phyloP scores from a whole-genome alignment of 306 rosid genomes.

The Luffa acutangula region DNA sequence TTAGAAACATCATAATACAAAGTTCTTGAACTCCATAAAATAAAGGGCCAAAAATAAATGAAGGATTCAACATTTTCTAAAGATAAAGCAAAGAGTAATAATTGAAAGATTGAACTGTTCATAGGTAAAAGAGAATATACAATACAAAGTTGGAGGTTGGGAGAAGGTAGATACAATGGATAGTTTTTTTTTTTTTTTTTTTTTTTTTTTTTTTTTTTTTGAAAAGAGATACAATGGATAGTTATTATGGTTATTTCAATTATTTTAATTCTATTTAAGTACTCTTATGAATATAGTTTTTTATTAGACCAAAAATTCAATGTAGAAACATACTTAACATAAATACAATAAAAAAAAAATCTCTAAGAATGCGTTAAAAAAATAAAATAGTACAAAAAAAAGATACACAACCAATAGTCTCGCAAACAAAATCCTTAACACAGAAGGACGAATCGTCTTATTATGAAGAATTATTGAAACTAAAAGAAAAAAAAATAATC shows the following conservation, averaged over 20 bases:
- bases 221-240: neutral
- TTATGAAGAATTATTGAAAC: neutral
- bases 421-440: neutral
- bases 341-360: neutral
- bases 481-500: neutral
- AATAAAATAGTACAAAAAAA: neutral
- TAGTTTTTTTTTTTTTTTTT: too few relatives aligned
- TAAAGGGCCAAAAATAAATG: neutral
- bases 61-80: neutral
- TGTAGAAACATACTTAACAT: neutral
- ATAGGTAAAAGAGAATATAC: too few relatives aligned
- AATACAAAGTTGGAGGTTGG: too few relatives aligned
- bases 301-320: neutral
- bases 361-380: neutral
- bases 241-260: neutral
- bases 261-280: neutral
- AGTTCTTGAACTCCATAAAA: neutral
- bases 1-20: neutral
- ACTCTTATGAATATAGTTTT: neutral
- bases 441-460: neutral
- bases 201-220: too few relatives aligned
- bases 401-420: neutral
- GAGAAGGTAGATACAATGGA: too few relatives aligned
- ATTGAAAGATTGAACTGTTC: neutral
- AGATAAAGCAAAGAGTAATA: neutral